A percentile compares a stretch with the other conserved stretches of the same genome.
Evolutionary conservation across 1,284 basidiomycete genomes (phyloP).

Genomic region (Cryptococcus maquisensis): DNA sequence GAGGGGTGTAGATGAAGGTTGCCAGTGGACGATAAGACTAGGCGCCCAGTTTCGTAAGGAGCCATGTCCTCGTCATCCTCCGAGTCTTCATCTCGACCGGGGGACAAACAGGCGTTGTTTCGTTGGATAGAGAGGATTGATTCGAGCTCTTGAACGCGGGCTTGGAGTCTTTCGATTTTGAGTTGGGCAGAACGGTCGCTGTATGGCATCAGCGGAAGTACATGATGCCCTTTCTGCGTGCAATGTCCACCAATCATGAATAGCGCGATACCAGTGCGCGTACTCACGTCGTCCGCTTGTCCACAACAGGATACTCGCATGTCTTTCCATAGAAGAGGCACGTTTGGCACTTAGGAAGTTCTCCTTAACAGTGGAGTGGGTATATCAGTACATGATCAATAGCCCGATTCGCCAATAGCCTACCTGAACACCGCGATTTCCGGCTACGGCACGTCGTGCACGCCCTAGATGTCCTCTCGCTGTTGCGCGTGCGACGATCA

Average conservation of each 20-base stretch:
- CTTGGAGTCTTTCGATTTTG: conserved; percentile 2
- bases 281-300: conserved; percentile 4
- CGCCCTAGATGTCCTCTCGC: not conserved
- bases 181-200: conserved; percentile 2
- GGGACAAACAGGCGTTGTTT: not conserved
- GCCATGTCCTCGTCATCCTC: not conserved
- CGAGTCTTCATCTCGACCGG: not conserved
- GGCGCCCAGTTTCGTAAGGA: conserved; percentile 19
- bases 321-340: not conserved
- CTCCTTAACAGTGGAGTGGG: not conserved
- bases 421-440: conserved; percentile 2
- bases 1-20: conserved; percentile 22
- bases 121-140: not conserved
- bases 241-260: no score
- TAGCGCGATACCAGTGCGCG: not conserved
- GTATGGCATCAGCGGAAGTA: not conserved
- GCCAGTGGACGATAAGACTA: conserved; percentile 18
- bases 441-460: not conserved
- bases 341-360: not conserved
- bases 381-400: not conserved
- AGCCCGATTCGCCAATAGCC: not conserved
- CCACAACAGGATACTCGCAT: conserved; percentile 1
- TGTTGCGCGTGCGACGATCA: not conserved
- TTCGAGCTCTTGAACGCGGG: conserved; percentile 1
- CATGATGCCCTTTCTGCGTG: no score